A percentile compares a stretch with the other conserved stretches of the same genome.
phyloP scores from a whole-genome alignment of 345 rosid genomes.

The Rubroshorea leprosula region DNA sequence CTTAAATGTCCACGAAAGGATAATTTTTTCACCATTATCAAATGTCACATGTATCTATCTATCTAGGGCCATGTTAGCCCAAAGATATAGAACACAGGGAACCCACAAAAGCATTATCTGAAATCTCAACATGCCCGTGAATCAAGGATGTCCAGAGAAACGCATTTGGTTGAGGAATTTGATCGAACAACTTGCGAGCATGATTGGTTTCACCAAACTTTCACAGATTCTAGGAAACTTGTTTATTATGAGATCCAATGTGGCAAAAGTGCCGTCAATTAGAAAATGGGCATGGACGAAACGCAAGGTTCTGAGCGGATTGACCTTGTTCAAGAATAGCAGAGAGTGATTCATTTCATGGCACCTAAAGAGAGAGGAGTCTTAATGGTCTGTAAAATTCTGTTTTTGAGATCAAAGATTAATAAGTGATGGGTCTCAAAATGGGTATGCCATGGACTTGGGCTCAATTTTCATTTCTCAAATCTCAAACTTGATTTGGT shows the following conservation, averaged over 20 bases:
- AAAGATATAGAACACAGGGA: too few species aligned
- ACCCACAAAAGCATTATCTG: too few species aligned
- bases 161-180: slow-evolving; percentile 29
- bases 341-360: slow-evolving; percentile 18
- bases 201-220: slow-evolving; percentile 5
- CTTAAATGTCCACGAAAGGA: too few species aligned
- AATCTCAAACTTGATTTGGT: too few species aligned
- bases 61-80: too few species aligned
- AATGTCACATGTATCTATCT: too few species aligned
- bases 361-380: slow-evolving; percentile 1
- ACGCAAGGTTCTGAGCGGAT: slow-evolving; percentile 15
- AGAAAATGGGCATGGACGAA: slow-evolving; percentile 17
- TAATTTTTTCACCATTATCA: too few species aligned
- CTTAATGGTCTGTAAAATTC: too few species aligned
- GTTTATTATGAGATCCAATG: slow-evolving; percentile 21
- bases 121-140: slow-evolving; percentile 16
- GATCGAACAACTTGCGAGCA: slow-evolving; percentile 26
- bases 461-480: too few species aligned
- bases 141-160: slow-evolving; percentile 29
- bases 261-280: not conserved
- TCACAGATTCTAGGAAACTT: slow-evolving; percentile 15
- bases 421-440: too few species aligned
- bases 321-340: slow-evolving; percentile 11
- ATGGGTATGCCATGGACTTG: too few species aligned
- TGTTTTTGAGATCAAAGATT: too few species aligned